phyloP scores from a whole-genome alignment of 1,284 basidiomycete genomes.

The Bjerkandera adusta region DNA sequence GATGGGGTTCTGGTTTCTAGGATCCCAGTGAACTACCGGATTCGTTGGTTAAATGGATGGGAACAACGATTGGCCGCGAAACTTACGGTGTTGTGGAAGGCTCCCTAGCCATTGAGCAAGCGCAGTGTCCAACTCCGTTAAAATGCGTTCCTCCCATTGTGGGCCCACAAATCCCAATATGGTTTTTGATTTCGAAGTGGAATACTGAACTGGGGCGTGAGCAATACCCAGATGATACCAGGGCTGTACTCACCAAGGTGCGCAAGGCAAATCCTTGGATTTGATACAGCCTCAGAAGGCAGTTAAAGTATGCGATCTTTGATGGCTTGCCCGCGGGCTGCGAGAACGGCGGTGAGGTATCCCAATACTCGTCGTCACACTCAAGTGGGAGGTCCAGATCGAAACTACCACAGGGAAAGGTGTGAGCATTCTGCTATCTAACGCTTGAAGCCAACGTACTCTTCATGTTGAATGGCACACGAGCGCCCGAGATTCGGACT shows the following conservation, averaged over 20 bases:
- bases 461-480: conserved; percentile 79
- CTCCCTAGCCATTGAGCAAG: conserved; percentile 24
- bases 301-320: conserved; percentile 53
- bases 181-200: conserved; percentile 20
- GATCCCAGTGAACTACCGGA: conserved; percentile 45
- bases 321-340: conserved; percentile 55
- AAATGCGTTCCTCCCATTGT: conserved; percentile 23
- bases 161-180: conserved; percentile 19
- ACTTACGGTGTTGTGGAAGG: conserved; percentile 24
- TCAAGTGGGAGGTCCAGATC: conserved; percentile 71
- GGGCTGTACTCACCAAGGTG: conserved; percentile 48
- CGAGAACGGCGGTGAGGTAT: conserved; percentile 37
- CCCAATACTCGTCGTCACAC: conserved; percentile 76
- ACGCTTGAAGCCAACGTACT: conserved; percentile 42
- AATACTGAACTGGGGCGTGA: conserved; percentile 15
- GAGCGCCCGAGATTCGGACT: conserved; percentile 77
- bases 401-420: conserved; percentile 41
- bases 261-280: conserved; percentile 63
- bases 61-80: neutral
- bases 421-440: neutral
- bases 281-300: conserved; percentile 55
- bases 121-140: conserved; percentile 24
- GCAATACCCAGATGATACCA: neutral
- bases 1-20: conserved; percentile 48
- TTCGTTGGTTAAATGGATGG: neutral